Evolutionary conservation across 2,329 filamentous ascomycete species (phyloP).

Genomic region (Cladobotryum mycophilum): DNA sequence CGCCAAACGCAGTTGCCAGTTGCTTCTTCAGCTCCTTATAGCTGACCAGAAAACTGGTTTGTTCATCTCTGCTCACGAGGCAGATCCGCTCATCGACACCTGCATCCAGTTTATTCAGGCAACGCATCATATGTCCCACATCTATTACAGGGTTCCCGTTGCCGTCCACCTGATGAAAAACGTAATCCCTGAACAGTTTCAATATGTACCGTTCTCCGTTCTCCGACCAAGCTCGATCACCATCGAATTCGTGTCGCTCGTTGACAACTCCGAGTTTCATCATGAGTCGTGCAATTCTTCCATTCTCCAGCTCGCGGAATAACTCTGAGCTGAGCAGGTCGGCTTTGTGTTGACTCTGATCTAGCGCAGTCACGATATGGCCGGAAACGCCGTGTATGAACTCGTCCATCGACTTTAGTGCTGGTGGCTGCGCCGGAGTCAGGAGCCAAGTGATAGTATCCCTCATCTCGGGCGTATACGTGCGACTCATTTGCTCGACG

Average conservation of each 20-base stretch:
- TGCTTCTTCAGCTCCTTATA: conserved; percentile 81
- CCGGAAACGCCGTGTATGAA: conserved; percentile 73
- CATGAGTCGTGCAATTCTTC: conserved; percentile 71
- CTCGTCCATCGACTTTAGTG: conserved; percentile 67
- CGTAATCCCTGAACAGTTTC: conserved; percentile 93
- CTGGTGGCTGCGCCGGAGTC: conserved; percentile 49
- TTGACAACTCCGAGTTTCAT: conserved; percentile 81
- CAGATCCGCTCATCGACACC: conserved; percentile 81
- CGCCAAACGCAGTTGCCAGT: conserved; percentile 50
- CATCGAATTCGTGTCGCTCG: conserved; percentile 79
- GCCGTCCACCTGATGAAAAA: conserved; percentile 91
- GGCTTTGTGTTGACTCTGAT: conserved; percentile 70
- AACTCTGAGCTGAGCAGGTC: conserved; percentile 70
- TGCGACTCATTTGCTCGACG: conserved; percentile 69
- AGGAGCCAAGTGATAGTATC: conserved; percentile 80
- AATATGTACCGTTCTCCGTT: conserved; percentile 87
- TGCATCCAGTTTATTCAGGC: conserved; percentile 87
- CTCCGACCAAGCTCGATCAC: conserved; percentile 77
- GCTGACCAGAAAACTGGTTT: conserved; percentile 79
- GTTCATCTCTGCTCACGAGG: conserved; percentile 82
- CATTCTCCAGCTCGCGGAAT: conserved; percentile 81
- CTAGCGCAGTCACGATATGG: conserved; percentile 68
- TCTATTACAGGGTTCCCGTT: conserved; percentile 79
- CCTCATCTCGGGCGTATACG: conserved; percentile 71
- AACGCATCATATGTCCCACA: conserved; percentile 78